These are phyloP conservation scores for Phytopythium helicoides DNA, from an alignment of 352 stramenopile genomes.

Conservation along the genomic window DNA sequence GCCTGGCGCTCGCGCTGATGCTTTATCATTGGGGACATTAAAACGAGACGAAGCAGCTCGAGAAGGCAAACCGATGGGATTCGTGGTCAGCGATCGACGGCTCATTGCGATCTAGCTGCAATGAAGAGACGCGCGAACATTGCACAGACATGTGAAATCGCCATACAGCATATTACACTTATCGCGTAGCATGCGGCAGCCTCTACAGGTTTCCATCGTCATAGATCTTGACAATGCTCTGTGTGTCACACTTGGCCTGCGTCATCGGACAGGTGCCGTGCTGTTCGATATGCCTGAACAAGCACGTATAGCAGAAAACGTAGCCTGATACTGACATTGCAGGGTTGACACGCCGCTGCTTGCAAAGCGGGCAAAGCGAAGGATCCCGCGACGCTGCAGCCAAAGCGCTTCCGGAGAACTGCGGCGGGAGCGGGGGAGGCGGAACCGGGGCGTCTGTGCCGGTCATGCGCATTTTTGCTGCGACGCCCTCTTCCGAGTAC, in stretches of 20 bases:
- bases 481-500: slow-evolving; percentile 79
- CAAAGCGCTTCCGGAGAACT: slow-evolving; percentile 58
- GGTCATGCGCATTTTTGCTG: slow-evolving; percentile 54
- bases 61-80: neutral
- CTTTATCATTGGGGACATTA: neutral
- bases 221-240: slow-evolving; percentile 80
- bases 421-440: slow-evolving; percentile 66
- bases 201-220: slow-evolving; percentile 43
- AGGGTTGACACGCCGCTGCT: slow-evolving; percentile 68
- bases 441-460: slow-evolving; percentile 56
- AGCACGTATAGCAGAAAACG: slow-evolving; percentile 85
- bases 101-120: neutral
- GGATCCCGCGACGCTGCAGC: slow-evolving; percentile 44
- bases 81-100: neutral
- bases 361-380: slow-evolving; percentile 64
- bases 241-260: slow-evolving; percentile 63
- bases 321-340: slow-evolving; percentile 70
- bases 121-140: neutral
- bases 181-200: neutral
- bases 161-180: neutral
- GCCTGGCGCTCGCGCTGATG: neutral
- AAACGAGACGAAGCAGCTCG: neutral
- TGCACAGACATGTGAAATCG: neutral
- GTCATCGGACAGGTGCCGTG: slow-evolving; percentile 76
- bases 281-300: slow-evolving; percentile 72